Conservation (phyloP, 1,284 basidiomycete genomes). For the Ceratobasidium sp. region DNA sequence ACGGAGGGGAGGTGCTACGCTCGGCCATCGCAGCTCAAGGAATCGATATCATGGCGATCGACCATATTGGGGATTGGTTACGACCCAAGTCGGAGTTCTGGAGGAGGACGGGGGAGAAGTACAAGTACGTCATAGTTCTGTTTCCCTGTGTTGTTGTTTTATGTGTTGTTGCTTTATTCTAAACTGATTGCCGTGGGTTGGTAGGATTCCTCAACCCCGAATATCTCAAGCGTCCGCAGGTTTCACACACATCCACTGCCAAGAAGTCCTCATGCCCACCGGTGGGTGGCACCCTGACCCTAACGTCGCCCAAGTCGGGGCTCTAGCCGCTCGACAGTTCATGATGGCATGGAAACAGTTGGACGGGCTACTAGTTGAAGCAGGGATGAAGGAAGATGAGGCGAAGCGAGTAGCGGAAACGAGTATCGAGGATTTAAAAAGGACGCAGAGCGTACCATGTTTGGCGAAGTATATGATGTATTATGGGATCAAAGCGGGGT, state of each 20-base stretch:
- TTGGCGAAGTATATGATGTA: not conserved
- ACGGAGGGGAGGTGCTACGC: not conserved
- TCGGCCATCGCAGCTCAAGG: slow-evolving; percentile 1
- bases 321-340: not conserved
- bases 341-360: slow-evolving; percentile 26
- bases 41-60: slow-evolving; percentile 6
- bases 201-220: not conserved
- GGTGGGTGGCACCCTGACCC: slow-evolving; percentile 38
- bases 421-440: not conserved
- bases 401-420: not conserved
- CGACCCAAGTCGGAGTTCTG: slow-evolving; percentile 11
- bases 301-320: slow-evolving; percentile 6
- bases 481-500: not conserved
- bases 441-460: not conserved
- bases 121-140: not conserved
- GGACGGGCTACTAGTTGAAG: not conserved
- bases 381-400: not conserved
- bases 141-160: not conserved
- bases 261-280: slow-evolving; percentile 15
- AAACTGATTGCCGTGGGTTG: not conserved
- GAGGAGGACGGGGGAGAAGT: not conserved
- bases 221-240: not conserved
- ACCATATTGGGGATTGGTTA: slow-evolving; percentile 25
- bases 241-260: not conserved
- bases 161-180: not conserved